Evolutionary conservation across 495 filamentous ascomycete genomes (phyloP), one percentile per base, ranked within the genome.

Genomic region (Aspergillus carlsbadensis): DNA sequence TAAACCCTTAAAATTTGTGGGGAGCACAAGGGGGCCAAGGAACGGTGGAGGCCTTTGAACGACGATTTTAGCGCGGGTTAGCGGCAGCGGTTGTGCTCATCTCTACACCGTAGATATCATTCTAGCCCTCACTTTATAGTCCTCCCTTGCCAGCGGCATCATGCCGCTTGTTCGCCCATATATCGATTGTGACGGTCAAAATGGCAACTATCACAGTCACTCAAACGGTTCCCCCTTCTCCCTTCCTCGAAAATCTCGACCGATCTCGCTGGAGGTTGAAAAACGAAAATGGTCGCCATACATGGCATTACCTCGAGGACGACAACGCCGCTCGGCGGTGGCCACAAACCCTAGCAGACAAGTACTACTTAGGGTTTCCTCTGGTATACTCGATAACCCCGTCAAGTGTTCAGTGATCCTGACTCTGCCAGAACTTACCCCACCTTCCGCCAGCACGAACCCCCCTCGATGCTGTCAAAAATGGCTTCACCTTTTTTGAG

Each of bases 231-330:
- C 3, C 7, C 10, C n/a, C 10, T 14, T 42, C 26, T 34, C 39
- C 39, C 31, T 22, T 31, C 8, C n/a, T 31, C 39, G 41, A 43
- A 26, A 44, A 54, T 3, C 39, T 43, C 51, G 46, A 57, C 15
- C 45, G 40, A 1, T 36, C 55, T 24, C 45, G 54, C 8, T 57
- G 54, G 54, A 45, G 54, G 24, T 37, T 57, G 20, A 22, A 18
- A 14, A 52, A 44, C 6, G 55, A 57, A 3, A 21, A 57, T 15
- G 55, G 55, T 14, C 46, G 45, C 13, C 55, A 57, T 47, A 50
- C 45, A 21, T 57, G 55, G 55, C 55, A 52, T 15, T 57, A 57
- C 10, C 55, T 57, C 11, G 46, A 52, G 15, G 55, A 57, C 33
- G 55, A 51, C 33, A 26, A 51, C 2, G 24, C 55, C 5, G 46